Percentiles rank a stretch among this genome's conserved stretches.
These are phyloP conservation scores for Porphyrellus cyaneotinctus DNA, from an alignment of 768 basidiomycete genomes.

Conservation along the genomic window DNA sequence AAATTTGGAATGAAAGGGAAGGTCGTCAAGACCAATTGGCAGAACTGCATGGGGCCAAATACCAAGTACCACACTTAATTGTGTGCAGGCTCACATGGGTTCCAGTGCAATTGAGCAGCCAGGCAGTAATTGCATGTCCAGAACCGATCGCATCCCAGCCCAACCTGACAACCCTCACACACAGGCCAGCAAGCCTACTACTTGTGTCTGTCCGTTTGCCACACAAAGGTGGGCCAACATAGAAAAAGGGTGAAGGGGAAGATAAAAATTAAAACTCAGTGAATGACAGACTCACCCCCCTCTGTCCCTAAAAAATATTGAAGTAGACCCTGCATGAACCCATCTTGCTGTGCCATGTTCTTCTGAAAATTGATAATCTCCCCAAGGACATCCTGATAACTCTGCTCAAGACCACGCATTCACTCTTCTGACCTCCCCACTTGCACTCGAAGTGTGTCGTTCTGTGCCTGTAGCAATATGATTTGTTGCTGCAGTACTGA, in stretches of 20 bases:
- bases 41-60: too few species aligned
- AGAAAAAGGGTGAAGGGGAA: background rate
- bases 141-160: too few species aligned
- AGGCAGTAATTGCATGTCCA: too few species aligned
- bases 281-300: slow-evolving; percentile 41
- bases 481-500: slow-evolving; percentile 29
- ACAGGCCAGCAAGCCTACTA: too few species aligned
- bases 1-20: background rate
- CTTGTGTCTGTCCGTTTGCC: too few species aligned
- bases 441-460: slow-evolving; percentile 32
- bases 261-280: background rate
- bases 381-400: slow-evolving; percentile 63
- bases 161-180: too few species aligned
- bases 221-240: background rate
- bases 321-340: slow-evolving; percentile 75
- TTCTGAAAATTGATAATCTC: slow-evolving; percentile 73
- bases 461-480: slow-evolving; percentile 25
- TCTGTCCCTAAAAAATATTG: slow-evolving; percentile 77
- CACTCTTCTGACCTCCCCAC: slow-evolving; percentile 42
- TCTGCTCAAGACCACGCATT: slow-evolving; percentile 54
- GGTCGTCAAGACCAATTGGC: background rate
- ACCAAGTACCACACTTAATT: background rate
- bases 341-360: slow-evolving; percentile 80
- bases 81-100: background rate
- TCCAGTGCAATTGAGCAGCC: too few species aligned